Percentiles rank a stretch among this genome's conserved stretches.
phyloP scores from a whole-genome alignment of 75 land plant genomes.

The Ceratopteris richardii region DNA sequence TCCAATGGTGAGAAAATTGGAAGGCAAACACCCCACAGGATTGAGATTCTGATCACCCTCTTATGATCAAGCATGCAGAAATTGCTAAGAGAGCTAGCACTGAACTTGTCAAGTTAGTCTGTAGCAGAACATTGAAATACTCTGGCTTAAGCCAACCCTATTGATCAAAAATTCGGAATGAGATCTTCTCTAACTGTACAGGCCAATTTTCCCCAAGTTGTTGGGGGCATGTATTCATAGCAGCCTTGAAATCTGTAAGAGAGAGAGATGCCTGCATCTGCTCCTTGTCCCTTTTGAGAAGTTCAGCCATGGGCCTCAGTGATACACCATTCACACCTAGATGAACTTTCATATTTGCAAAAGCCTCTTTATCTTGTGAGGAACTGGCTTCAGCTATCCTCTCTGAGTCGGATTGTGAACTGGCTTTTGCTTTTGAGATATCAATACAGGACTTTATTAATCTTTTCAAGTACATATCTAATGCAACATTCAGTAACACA shows the following conservation, averaged over 20 bases:
- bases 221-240: conserved; percentile 62
- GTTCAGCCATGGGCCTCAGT: background rate
- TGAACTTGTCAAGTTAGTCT: background rate
- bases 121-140: background rate
- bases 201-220: conserved; percentile 63
- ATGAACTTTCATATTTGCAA: background rate
- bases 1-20: no score
- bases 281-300: conserved; percentile 6
- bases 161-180: conserved; percentile 19
- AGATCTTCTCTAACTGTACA: conserved; percentile 58
- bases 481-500: conserved; percentile 42
- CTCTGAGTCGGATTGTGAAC: no score
- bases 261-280: conserved; percentile 6
- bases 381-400: background rate
- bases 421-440: no score
- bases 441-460: conserved; percentile 42
- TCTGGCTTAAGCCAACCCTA: conserved; percentile 4
- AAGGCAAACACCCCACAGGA: background rate
- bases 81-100: background rate
- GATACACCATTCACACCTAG: background rate
- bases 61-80: no score
- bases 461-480: conserved; percentile 55
- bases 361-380: background rate
- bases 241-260: conserved; percentile 49
- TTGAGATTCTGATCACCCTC: background rate